Percentiles rank a stretch among this genome's conserved stretches.
These are phyloP conservation scores for Cutaneotrichosporon sp. DNA, from an alignment of 1,284 basidiomycete species.

Conservation along the genomic window DNA sequence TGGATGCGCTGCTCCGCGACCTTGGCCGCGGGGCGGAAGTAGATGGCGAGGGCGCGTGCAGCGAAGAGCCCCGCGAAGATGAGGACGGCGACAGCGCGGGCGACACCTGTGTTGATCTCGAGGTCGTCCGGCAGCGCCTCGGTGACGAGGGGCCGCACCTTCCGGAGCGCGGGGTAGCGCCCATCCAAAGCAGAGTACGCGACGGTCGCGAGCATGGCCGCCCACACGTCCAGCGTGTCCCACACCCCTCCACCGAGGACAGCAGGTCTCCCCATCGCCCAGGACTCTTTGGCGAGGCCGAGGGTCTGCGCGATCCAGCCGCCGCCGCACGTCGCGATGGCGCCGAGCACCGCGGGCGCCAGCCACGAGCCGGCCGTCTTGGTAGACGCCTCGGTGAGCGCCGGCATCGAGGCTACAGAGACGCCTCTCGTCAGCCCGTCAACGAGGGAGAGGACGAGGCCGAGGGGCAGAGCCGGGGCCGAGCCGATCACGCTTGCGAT, in stretches of 20 bases:
- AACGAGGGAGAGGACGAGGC: constrained; percentile 30
- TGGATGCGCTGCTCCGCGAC: constrained; percentile 2
- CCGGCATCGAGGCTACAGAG: constrained; percentile 31
- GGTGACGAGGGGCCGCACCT: constrained; percentile 11
- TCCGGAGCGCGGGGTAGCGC: constrained; percentile 13
- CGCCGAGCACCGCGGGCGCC: constrained; percentile 37
- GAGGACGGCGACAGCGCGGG: constrained; percentile 35
- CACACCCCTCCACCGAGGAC: constrained; percentile 36
- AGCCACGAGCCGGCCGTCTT: constrained; percentile 18
- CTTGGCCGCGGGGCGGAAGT: not conserved
- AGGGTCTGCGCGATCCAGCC: constrained; percentile 39
- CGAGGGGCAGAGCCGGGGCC: constrained; percentile 33
- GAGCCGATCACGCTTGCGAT: constrained; percentile 29
- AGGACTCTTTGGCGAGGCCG: constrained; percentile 32
- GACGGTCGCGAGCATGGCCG: constrained; percentile 28
- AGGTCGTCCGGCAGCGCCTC: constrained; percentile 10
- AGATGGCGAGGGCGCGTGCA: constrained; percentile 14
- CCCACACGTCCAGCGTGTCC: constrained; percentile 45
- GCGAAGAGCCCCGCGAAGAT: constrained; percentile 35
- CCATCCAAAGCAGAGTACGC: constrained; percentile 32
- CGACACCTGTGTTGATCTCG: constrained; percentile 19
- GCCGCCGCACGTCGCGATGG: constrained; percentile 39
- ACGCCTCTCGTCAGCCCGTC: constrained; percentile 43
- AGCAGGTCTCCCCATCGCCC: constrained; percentile 35
- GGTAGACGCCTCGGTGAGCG: constrained; percentile 12